Evolutionary conservation across 768 basidiomycete genomes (phyloP), one percentile per base, ranked within the genome.

Genomic region (Mycena haematopus): DNA sequence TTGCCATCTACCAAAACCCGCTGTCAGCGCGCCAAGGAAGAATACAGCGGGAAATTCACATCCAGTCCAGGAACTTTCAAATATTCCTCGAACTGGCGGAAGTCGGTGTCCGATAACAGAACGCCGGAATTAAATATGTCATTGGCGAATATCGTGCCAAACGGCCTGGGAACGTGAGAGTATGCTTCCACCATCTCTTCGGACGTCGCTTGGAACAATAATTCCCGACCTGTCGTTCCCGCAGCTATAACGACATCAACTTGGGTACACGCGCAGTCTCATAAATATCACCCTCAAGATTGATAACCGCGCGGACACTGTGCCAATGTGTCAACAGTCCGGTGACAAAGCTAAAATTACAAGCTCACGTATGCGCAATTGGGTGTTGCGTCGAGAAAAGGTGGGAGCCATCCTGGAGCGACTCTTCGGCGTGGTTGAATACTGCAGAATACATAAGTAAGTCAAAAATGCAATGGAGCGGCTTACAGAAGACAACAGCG

Each of bases 371-470:
- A 11, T 81, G 72, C 29, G 86, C 88, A 61, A 81, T 81, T 17
- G 86, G 86, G 72, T 97, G 94, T 70, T 96, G 94, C 0, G 95
- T 97, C 7, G 95, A 89, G 74, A 90, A 99, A 5, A 97, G 79
- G 75, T 99, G 96, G 0, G 93, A 95, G 0, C 91, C 95, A 71
- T 98, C 96, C 74, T 98, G 96, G 31, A 99, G 77, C 1, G 91
- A 93, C 72, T 99, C 96, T 75, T 99, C 96, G 13, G 91, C 96
- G 63, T 96, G 84, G 68, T 98, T 98, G 79, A 96, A 97, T 63
- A 99, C 93, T 95, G 63, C 46, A 40, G 13, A 7, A 19, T 6
- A 13, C 42, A 3, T 13, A 42, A 54, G 42, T 52, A 19, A 38
- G 19, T 45, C 25, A 44, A 27, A n/a, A 33, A 46, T 5, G 33